Base-by-base conservation (phyloP, 1,284 basidiomycete genomes). In the Prillingera fragicola region DNA sequence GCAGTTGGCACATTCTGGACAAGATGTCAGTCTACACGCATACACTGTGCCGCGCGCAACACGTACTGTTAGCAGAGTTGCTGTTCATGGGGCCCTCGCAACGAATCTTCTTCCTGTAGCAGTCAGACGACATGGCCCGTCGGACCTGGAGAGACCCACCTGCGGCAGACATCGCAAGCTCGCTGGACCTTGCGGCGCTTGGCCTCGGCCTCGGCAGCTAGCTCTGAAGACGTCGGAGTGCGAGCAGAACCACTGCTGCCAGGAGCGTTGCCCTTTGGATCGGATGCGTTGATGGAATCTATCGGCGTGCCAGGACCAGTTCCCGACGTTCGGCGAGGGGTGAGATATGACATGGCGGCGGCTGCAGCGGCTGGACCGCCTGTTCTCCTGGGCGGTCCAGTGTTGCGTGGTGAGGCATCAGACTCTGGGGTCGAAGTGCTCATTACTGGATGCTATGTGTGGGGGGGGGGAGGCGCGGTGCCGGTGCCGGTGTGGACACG, bases 1-100 rank as follows among this genome's bases (percentile, higher is more conserved):
- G 62, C 87, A 90, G 62, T 86, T 87, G 0, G 85, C 84, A 63
- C 87, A 91, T 59, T 65, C 64, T 64, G 35, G 8, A 9, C 15
- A 10, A 8, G 4, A n/a, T 10, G 44, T 51, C 26, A 48, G 46
- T n/a, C n/a, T n/a, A n/a, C n/a, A n/a, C n/a, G n/a, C n/a, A n/a
- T n/a, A n/a, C 25, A 22, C 19, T 18, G 13, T 33, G 38, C 33
- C 41, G 40, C 33, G 17, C 8, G 14, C 14, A 18, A 26, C 18
- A 60, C 65, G 48, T 31, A 66, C 63, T 67, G 36, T 41, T 62
- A 8, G 48, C 46, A 33, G 54, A 59, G 14, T 52, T 43, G 41
- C 54, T 62, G 42, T 60, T 69, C 65, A 65, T 67, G 5, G 69
- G 68, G 1, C 70, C 70, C 36, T 72, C 70, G 46, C 70, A 72